Percentiles rank a stretch among this genome's conserved stretches.
phyloP scores from a whole-genome alignment of 2,329 filamentous ascomycete genomes.

The Hypoxylon sp. region DNA sequence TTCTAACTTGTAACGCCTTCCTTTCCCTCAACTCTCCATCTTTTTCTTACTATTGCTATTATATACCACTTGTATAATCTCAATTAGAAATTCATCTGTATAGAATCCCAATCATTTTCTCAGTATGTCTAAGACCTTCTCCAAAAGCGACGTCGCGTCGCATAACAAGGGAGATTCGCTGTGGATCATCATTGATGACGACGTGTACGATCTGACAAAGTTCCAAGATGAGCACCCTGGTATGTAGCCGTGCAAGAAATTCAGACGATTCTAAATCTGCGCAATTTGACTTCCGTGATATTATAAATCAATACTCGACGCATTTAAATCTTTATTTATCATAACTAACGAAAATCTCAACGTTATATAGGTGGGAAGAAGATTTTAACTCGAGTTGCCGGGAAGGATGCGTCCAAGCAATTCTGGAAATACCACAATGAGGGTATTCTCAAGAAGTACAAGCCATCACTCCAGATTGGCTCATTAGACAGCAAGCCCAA shows the following conservation, averaged over 20 bases:
- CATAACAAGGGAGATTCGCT: slow-evolving; percentile 91
- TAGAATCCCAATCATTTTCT: slow-evolving; percentile 8
- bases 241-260: slow-evolving; percentile 56
- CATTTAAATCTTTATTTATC: slow-evolving; percentile 1
- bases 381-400: slow-evolving; percentile 74
- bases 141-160: slow-evolving; percentile 85
- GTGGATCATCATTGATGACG: slow-evolving; percentile 92
- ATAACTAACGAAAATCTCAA: slow-evolving; percentile 19
- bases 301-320: slow-evolving; percentile 5
- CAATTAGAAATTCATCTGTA: slow-evolving; percentile 13
- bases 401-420: slow-evolving; percentile 77
- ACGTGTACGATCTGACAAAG: slow-evolving; percentile 95
- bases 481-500: slow-evolving; percentile 90
- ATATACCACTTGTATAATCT: slow-evolving; percentile 14
- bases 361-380: slow-evolving; percentile 70
- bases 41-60: background rate
- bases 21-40: slow-evolving; percentile 14
- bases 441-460: slow-evolving; percentile 89
- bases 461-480: slow-evolving; percentile 81
- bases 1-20: slow-evolving; percentile 16
- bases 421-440: slow-evolving; percentile 88
- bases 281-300: slow-evolving; percentile 21
- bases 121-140: slow-evolving; percentile 89
- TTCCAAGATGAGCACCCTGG: slow-evolving; percentile 90
- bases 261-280: slow-evolving; percentile 5